Percentiles rank a stretch among this genome's conserved stretches.
Conservation (phyloP, 1,284 basidiomycete genomes). For the Acaromyces ingoldii region DNA sequence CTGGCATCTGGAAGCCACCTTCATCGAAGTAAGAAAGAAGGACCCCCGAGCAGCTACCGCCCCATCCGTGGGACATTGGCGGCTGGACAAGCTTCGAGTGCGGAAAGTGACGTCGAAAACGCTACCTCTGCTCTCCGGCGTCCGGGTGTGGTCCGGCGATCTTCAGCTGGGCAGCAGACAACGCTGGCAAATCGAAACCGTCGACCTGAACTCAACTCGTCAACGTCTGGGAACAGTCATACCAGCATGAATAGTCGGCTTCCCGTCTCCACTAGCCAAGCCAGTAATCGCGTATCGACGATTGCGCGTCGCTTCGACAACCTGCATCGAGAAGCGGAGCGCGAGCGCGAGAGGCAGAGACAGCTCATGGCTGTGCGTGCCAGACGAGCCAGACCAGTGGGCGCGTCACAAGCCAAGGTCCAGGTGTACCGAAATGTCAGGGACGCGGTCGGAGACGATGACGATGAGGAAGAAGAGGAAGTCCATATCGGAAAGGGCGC, state of each 20-base stretch:
- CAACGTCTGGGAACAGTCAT: too few relatives aligned
- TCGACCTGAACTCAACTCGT: too few relatives aligned
- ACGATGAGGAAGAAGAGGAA: slow-evolving; percentile 30
- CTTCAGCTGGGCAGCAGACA: too few relatives aligned
- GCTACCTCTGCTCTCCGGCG: too few relatives aligned
- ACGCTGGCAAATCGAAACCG: too few relatives aligned
- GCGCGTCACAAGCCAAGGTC: slow-evolving; percentile 79
- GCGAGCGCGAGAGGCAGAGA: slow-evolving; percentile 54
- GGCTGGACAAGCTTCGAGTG: not conserved
- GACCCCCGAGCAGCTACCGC: slow-evolving; percentile 2
- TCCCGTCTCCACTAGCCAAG: not conserved
- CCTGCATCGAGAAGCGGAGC: slow-evolving; percentile 57
- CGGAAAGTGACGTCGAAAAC: slow-evolving; percentile 9
- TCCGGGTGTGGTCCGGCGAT: too few relatives aligned
- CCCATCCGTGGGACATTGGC: not conserved
- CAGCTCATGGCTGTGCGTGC: slow-evolving; percentile 62
- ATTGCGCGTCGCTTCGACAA: slow-evolving; percentile 58
- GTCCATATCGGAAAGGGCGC: not conserved
- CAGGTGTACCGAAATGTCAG: slow-evolving; percentile 85
- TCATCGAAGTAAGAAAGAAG: too few relatives aligned
- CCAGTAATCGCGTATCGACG: slow-evolving; percentile 54
- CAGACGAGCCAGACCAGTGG: slow-evolving; percentile 84
- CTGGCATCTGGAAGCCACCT: too few relatives aligned
- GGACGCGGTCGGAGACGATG: slow-evolving; percentile 82
- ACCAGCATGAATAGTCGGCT: slow-evolving; percentile 7